phyloP scores from a whole-genome alignment of 768 basidiomycete species.

The Porphyrellus cyaneotinctus region DNA sequence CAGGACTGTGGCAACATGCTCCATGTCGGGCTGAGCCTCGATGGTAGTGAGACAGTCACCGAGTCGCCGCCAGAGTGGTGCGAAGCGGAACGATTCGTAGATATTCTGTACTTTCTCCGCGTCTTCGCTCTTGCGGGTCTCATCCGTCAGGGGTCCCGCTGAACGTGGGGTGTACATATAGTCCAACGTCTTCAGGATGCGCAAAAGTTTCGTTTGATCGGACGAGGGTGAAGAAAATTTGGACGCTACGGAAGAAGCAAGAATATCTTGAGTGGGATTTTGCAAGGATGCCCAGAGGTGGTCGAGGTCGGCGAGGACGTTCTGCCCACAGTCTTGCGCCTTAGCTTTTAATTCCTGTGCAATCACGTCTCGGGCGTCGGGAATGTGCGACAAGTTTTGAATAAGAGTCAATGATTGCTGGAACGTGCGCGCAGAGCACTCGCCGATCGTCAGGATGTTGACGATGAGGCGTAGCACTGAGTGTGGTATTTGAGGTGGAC shows the following conservation, averaged over 20 bases:
- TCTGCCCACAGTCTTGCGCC: constrained; percentile 84
- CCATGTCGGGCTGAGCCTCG: constrained; percentile 73
- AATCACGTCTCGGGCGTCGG: constrained; percentile 84
- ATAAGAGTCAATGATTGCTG: constrained; percentile 89
- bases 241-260: constrained; percentile 68
- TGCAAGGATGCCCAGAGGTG: constrained; percentile 66
- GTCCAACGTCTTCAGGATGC: constrained; percentile 95
- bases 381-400: constrained; percentile 85
- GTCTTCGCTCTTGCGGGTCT: constrained; percentile 45
- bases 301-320: constrained; percentile 70
- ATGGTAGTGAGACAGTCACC: constrained; percentile 86
- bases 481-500: constrained; percentile 82
- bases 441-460: constrained; percentile 95
- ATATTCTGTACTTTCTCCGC: constrained; percentile 82
- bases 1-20: constrained; percentile 88
- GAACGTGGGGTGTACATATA: constrained; percentile 81
- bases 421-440: constrained; percentile 96
- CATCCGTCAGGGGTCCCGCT: constrained; percentile 37
- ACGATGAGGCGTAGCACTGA: constrained; percentile 86
- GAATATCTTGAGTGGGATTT: constrained; percentile 48
- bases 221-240: constrained; percentile 95
- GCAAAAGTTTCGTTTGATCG: constrained; percentile 91
- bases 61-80: constrained; percentile 81
- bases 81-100: constrained; percentile 89
- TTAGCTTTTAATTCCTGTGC: constrained; percentile 82